Evolutionary conservation across 1,284 basidiomycete species (phyloP).

Genomic region (Cystobasidium pallidum): DNA sequence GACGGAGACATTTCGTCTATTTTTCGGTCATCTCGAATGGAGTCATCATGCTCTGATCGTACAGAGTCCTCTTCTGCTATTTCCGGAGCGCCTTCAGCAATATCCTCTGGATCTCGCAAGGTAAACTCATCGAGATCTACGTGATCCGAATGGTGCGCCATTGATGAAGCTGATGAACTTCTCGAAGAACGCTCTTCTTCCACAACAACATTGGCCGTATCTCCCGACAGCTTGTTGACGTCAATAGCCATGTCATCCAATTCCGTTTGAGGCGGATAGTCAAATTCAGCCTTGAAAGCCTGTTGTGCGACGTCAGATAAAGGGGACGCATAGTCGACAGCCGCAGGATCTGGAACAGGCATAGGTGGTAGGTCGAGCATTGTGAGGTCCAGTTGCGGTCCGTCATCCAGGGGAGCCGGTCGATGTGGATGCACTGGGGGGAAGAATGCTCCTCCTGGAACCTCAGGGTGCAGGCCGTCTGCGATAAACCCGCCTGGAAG

Average conservation of each 20-base stretch:
- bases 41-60: slow-evolving; percentile 1
- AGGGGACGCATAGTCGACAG: background rate
- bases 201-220: background rate
- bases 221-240: background rate
- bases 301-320: slow-evolving; percentile 4
- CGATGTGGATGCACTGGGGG: slow-evolving; percentile 14
- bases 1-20: background rate
- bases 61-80: slow-evolving; percentile 25
- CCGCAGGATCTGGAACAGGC: slow-evolving; percentile 33
- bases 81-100: slow-evolving; percentile 37
- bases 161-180: slow-evolving; percentile 6
- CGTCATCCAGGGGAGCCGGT: slow-evolving; percentile 9
- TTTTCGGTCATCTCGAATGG: slow-evolving; percentile 24
- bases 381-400: slow-evolving; percentile 28
- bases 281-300: slow-evolving; percentile 6
- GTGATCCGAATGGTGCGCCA: slow-evolving; percentile 5
- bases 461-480: slow-evolving; percentile 5
- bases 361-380: slow-evolving; percentile 40
- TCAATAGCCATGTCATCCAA: slow-evolving; percentile 28
- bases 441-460: slow-evolving; percentile 34
- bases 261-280: slow-evolving; percentile 22
- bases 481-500: slow-evolving; percentile 29
- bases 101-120: slow-evolving; percentile 31
- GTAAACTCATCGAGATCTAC: slow-evolving; percentile 38
- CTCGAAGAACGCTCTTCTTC: background rate